Evolutionary conservation across 2,329 filamentous ascomycete genomes (phyloP), one percentile per base, ranked within the genome.

Genomic region (Orbilia brochopaga): DNA sequence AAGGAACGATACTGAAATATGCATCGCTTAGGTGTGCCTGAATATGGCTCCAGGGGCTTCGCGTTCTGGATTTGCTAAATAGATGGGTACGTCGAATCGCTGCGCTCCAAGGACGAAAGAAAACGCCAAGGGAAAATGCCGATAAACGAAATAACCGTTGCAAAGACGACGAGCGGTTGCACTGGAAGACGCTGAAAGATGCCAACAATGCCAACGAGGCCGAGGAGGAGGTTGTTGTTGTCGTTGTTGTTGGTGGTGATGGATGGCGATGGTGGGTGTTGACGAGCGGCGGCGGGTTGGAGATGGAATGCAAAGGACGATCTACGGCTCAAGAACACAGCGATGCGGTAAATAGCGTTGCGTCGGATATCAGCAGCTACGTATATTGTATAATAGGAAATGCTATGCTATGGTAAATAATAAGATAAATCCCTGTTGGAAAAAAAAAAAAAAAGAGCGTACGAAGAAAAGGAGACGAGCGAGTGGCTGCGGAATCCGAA

Each of bases 1-100:
- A n/a, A 69, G 21, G 19, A 69, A 40, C 8, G 65, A 54, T 46
- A 17, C 52, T 23, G 60, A 56, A 17, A 69, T n/a, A 15, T 50
- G 52, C 65, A 69, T 69, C n/a, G 35, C 42, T 21, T 6, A 21
- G 19, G 21, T 8, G 17, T 17, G 5, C 15, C 44, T 4, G 5
- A 17, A 15, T 19, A 48, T 19, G 6, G 44, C 5, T 10, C 44
- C 21, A 13, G 40, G 40, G 5, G 5, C 27, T 32, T 32, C 27
- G 27, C 15, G 13, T 44, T 37, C 3, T 15, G 40, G 40, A 44
- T 15, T 44, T 15, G 40, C n/a, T n/a, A n/a, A n/a, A 44, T 17
- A 13, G 5, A 13, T 13, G 13, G 40, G 13, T 15, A 44, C 5
- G 17, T 15, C 17, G 40, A 3, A 13, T 44, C 40, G 11, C 40